Evolutionary conservation across 257 asterid species (phyloP), one percentile per base, ranked within the genome.

Genomic region (Gentiana dahurica): DNA sequence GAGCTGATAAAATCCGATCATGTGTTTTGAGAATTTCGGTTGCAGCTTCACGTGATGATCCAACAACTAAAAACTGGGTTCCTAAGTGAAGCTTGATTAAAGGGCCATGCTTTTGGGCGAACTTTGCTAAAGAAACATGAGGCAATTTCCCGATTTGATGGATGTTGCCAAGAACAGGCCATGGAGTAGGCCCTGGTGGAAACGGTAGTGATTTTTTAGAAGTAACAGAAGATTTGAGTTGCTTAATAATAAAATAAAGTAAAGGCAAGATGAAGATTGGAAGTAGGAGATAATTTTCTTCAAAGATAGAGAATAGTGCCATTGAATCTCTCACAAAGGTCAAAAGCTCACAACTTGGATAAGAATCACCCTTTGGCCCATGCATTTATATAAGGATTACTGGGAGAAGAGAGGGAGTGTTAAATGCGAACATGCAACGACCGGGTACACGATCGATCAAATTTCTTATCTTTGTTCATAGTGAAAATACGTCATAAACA

Each of bases 1-100:
- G 58, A 0, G 68, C 82, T 0, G 77, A 73, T 0, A 78, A 55
- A 6, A 54, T 34, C 33, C 74, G 65, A 46, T 77, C 79, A 34
- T 77, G 57, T 2, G 57, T 24, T 34, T 70, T 74, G 49, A 82
- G 70, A 59, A 79, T 70, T 33, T 72, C 76, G 1, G 13, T 9
- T 8, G 87, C 87, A 1, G 65, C 80, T 0, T 53, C 60, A 1
- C 82, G 63, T 0, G 91, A 77, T 10, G 87, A 77, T 59, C 64
- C 86, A 4, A 82, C 75, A 45, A 82, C 39, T 5, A 76, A 6
- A 53, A n/a, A 44, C 13, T 72, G 70, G 0, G 62, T 50, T 2
- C 84, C 82, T 4, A 70, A 74, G 12, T 24, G 64, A 3, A 79
- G 66, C 11, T 55, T 71, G 43, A 81, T 62, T 2, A 78, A 60